Evolutionary conservation across 2,329 filamentous ascomycete genomes (phyloP), one percentile per base, ranked within the genome.

Genomic region (Fusarium agapanthi): DNA sequence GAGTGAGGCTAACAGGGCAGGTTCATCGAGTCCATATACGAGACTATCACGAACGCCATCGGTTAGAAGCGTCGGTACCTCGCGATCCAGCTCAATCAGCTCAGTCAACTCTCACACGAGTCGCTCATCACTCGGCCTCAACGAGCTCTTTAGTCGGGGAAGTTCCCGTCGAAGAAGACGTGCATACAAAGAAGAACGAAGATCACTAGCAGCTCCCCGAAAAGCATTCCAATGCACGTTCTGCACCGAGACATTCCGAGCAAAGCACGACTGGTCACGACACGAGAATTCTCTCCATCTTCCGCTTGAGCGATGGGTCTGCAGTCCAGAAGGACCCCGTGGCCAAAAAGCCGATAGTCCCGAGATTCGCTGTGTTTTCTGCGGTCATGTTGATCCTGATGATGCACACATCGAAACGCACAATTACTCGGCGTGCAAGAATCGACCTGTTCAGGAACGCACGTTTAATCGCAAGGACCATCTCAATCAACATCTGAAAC

Each of bases 201-300:
- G 71, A 30, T 69, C 73, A 0, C n/a, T 71, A 0, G 61, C 63
- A 4, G 60, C 73, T 40, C 54, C 71, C 2, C 57, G 69, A 3
- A 77, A 77, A 18, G 72, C 71, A 4, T 82, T 80, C n/a, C 83
- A 85, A 60, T 85, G 84, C 64, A 85, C 84, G 6, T 85, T 85
- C 68, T 85, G 83, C 57, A 84, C 83, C 0, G 83, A 85, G 58
- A 82, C 81, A 0, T 85, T 85, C 66, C 82, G 81, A 44, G 83
- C 82, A 3, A 84, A 84, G 16, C 83, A 85, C 60, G 84, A 84
- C 51, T 85, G 83, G 83, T 82, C 83, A 50, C 79, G 87, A 14
- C 87, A 88, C 65, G 87, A 88, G 67, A 84, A 83, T 45, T 81
- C 83, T 57, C 81, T 82, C 64, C 87, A 80, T 77, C 79, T 80